phyloP scores from a whole-genome alignment of 225 moss, liverwort and hornwort genomes.

The Neckera pumila region DNA sequence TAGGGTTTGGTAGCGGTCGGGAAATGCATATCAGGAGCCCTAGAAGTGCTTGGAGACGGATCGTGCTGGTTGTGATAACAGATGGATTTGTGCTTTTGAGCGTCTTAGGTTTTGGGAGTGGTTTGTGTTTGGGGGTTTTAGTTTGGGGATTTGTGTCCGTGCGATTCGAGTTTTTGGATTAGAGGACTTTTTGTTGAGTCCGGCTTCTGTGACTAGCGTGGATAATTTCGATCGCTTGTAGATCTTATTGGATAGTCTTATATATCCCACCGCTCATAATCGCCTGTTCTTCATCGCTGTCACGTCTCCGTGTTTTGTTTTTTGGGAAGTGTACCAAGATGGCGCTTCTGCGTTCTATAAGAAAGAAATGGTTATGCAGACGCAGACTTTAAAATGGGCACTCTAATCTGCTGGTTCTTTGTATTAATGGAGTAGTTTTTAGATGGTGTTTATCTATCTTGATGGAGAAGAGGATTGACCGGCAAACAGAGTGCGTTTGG shows the following conservation, averaged over 20 bases:
- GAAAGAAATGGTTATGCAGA: not conserved
- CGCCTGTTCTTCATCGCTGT: not conserved
- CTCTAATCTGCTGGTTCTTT: not conserved
- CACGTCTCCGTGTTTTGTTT: not conserved
- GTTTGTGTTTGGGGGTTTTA: not conserved
- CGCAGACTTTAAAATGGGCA: not conserved
- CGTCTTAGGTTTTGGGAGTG: too few species aligned
- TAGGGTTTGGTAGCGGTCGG: not conserved
- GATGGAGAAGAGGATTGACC: not conserved
- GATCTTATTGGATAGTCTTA: not conserved
- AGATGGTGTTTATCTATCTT: not conserved
- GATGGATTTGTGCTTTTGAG: not conserved
- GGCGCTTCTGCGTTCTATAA: not conserved
- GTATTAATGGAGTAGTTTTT: not conserved
- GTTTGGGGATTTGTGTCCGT: too few species aligned
- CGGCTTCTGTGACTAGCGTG: not conserved
- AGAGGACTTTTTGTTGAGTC: not conserved
- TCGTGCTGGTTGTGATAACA: not conserved
- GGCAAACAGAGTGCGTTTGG: not conserved
- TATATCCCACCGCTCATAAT: not conserved
- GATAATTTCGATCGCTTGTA: not conserved
- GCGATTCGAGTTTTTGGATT: not conserved
- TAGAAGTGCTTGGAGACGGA: not conserved
- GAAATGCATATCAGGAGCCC: not conserved
- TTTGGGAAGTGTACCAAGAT: not conserved